Conservation (phyloP, 1,284 basidiomycete genomes). For the Ceratobasidium sp. region DNA sequence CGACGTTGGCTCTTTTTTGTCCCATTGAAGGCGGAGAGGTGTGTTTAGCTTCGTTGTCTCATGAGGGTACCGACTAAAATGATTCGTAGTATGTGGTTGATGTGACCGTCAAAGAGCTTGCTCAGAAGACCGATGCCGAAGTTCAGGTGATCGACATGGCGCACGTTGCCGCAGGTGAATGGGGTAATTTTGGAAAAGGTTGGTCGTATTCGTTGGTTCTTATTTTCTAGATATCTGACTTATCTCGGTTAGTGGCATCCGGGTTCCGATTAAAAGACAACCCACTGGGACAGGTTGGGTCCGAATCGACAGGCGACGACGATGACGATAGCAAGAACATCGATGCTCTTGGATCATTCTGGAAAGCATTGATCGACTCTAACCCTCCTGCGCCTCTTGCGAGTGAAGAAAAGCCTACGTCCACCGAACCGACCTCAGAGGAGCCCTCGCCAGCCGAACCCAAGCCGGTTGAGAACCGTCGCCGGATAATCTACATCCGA, state of each 20-base stretch:
- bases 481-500: constrained; percentile 86
- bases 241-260: constrained; percentile 72
- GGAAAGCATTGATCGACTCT: no score
- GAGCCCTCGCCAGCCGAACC: no score
- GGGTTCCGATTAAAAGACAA: constrained; percentile 77
- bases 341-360: no score
- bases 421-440: background rate
- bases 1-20: constrained; percentile 83
- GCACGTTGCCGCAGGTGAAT: constrained; percentile 85
- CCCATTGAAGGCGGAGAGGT: constrained; percentile 84
- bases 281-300: constrained; percentile 60
- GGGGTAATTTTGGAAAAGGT: constrained; percentile 83
- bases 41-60: background rate
- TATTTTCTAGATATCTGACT: constrained; percentile 60
- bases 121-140: constrained; percentile 78
- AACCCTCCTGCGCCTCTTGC: constrained; percentile 61
- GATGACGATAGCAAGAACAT: no score
- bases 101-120: constrained; percentile 82
- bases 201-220: constrained; percentile 43
- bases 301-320: background rate
- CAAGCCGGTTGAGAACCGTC: constrained; percentile 55
- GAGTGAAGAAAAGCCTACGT: no score
- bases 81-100: constrained; percentile 71
- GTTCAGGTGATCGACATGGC: constrained; percentile 84
- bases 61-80: background rate